Evolutionary conservation across 306 rosid genomes (phyloP).

Genomic region (Fragaria nilgerrensis): DNA sequence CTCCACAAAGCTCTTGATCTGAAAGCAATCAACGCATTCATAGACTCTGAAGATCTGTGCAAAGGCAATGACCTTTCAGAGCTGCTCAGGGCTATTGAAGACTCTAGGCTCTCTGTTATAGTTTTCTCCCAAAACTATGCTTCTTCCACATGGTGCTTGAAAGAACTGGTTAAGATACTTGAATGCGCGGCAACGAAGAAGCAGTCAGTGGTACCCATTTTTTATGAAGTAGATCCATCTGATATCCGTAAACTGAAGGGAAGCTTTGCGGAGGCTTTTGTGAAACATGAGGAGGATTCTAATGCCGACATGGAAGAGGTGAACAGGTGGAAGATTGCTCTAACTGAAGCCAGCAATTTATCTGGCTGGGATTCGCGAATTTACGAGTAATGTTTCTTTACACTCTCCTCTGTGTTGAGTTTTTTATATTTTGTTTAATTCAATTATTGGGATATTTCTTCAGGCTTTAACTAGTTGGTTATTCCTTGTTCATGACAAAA

Average conservation of each 20-base stretch:
- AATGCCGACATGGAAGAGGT: neutral
- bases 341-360: neutral
- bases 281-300: neutral
- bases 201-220: neutral
- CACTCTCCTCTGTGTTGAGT: neutral
- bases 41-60: neutral
- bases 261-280: neutral
- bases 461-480: too few relatives aligned
- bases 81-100: neutral
- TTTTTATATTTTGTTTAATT: too few relatives aligned
- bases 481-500: too few relatives aligned
- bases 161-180: conserved; percentile 8
- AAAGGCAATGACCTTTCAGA: neutral
- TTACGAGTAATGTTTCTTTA: neutral
- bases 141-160: conserved; percentile 11
- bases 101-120: neutral
- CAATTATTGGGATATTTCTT: too few relatives aligned
- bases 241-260: neutral
- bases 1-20: neutral
- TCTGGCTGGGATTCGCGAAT: neutral
- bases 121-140: neutral
- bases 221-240: neutral
- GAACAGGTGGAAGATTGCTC: conserved; percentile 5
- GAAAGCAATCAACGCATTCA: neutral
- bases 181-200: neutral